phyloP scores from a whole-genome alignment of 768 basidiomycete species.

The Russula vinacea region DNA sequence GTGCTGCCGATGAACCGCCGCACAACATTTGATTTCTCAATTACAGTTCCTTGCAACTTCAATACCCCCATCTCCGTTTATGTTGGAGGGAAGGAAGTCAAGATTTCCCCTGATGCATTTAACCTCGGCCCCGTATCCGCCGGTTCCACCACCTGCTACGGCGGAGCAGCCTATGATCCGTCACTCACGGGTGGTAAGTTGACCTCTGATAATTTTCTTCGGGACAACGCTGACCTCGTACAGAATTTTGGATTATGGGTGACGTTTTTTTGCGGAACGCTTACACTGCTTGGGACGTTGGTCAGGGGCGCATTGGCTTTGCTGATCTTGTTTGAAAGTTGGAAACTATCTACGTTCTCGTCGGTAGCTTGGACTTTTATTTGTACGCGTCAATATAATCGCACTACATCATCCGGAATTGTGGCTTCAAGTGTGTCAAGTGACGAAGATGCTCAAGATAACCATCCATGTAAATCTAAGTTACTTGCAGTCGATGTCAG shows the following conservation, averaged over 20 bases:
- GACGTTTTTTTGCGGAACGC: neutral
- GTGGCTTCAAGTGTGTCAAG: neutral
- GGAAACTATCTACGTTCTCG: neutral
- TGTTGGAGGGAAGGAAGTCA: neutral
- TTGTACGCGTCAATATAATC: neutral
- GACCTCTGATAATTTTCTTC: neutral
- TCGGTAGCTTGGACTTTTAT: neutral
- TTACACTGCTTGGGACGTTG: constrained; percentile 5
- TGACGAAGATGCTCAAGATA: no score
- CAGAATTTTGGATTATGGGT: constrained; percentile 10
- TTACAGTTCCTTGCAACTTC: constrained; percentile 5
- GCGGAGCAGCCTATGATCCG: neutral
- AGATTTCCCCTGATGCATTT: neutral
- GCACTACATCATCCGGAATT: neutral
- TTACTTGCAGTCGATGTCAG: no score
- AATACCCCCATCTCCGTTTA: neutral
- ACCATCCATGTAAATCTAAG: no score
- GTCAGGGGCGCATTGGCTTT: neutral
- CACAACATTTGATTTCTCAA: neutral
- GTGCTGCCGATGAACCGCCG: neutral
- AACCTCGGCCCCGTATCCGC: neutral
- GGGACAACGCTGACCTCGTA: neutral
- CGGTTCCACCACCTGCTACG: neutral
- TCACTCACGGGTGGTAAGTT: neutral
- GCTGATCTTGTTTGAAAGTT: neutral